Conservation (phyloP, 1,284 basidiomycete species). For the Irpex sp. region DNA sequence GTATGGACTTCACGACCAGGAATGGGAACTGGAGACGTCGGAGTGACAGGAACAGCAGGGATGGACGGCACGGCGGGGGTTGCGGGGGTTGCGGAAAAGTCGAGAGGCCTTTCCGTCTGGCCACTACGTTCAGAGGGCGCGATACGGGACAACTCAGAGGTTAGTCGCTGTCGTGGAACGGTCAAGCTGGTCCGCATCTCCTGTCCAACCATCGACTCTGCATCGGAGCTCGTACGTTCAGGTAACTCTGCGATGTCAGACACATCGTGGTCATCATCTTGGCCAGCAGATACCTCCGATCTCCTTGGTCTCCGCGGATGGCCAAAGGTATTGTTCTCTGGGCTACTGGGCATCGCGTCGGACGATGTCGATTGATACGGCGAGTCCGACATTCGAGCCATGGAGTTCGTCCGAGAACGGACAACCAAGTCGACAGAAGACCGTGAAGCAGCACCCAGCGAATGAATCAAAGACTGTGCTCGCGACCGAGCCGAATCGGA, state of each 20-base stretch:
- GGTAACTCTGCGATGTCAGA: constrained; percentile 19
- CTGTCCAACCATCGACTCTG: constrained; percentile 8
- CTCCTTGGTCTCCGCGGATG: constrained; percentile 37
- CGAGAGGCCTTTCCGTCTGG: constrained; percentile 5
- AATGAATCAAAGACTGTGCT: constrained; percentile 61
- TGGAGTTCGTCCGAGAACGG: constrained; percentile 46
- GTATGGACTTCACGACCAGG: constrained; percentile 15
- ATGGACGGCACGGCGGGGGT: background rate
- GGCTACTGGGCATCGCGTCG: constrained; percentile 43
- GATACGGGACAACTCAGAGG: constrained; percentile 7
- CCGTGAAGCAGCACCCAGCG: constrained; percentile 55
- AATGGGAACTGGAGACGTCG: constrained; percentile 21
- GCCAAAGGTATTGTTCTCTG: constrained; percentile 71
- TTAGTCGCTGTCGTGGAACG: background rate
- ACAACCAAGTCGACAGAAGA: constrained; percentile 55
- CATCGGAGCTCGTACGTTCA: constrained; percentile 8
- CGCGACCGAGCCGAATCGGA: constrained; percentile 45
- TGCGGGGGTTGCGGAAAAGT: background rate
- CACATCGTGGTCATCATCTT: constrained; percentile 19
- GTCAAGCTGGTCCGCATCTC: background rate
- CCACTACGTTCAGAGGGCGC: constrained; percentile 11
- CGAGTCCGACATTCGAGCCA: constrained; percentile 47
- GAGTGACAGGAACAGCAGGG: background rate
- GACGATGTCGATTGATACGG: constrained; percentile 41
- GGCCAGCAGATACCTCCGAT: constrained; percentile 11